phyloP scores from a whole-genome alignment of 2,329 filamentous ascomycete genomes.

The Diaporthe humulicola region DNA sequence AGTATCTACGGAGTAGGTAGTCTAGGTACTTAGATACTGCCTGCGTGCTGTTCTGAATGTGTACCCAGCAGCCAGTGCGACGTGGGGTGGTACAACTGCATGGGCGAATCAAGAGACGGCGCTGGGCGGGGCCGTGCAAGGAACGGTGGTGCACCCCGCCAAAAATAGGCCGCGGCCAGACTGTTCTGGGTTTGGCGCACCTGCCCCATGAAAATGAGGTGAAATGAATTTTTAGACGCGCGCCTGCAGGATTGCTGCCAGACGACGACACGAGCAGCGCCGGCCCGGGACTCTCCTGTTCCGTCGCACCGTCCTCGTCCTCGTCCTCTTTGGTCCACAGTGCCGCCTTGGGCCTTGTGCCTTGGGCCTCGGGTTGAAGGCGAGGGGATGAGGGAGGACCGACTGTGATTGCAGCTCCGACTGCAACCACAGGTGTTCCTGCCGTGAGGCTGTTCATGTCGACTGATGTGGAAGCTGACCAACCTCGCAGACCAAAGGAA shows the following conservation, averaged over 20 bases:
- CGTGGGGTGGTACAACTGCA: not conserved
- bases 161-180: conserved; percentile 29
- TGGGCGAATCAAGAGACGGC: conserved; percentile 11
- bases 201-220: not conserved
- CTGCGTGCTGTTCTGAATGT: too few species aligned
- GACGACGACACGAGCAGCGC: conserved; percentile 9
- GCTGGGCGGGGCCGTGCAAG: not conserved
- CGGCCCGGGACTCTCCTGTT: conserved; percentile 4
- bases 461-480: conserved; percentile 20
- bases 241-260: conserved; percentile 35
- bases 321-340: not conserved
- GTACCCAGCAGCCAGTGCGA: not conserved
- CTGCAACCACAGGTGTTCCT: conserved; percentile 20
- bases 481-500: not conserved
- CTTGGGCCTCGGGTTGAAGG: not conserved
- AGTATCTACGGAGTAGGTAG: too few species aligned
- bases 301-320: conserved; percentile 4
- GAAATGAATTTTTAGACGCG: conserved; percentile 39
- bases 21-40: too few species aligned
- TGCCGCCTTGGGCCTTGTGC: not conserved
- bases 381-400: not conserved
- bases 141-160: not conserved
- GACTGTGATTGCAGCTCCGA: not conserved
- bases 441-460: conserved; percentile 21
- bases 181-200: not conserved